A percentile compares a stretch with the other conserved stretches of the same genome.
Evolutionary conservation across 179 eudicot genomes (phyloP).

Genomic region (Camellia oleifera): DNA sequence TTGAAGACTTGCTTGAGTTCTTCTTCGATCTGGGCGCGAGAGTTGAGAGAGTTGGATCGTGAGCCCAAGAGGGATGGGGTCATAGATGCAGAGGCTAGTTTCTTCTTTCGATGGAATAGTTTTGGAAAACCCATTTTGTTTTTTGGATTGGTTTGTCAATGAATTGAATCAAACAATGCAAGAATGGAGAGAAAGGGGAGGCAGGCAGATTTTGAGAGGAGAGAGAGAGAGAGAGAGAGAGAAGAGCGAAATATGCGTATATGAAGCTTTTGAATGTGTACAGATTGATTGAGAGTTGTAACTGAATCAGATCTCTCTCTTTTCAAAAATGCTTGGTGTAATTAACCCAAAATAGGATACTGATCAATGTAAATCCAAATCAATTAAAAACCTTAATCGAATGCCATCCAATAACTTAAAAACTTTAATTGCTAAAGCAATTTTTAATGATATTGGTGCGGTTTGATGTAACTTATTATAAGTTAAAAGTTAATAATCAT

Average conservation of each 20-base stretch:
- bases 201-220: neutral
- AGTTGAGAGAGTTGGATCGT: neutral
- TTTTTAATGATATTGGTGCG: no score
- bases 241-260: neutral
- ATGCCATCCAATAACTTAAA: no score
- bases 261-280: neutral
- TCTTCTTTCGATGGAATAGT: neutral
- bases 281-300: neutral
- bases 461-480: no score
- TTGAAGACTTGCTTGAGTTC: conserved; percentile 57
- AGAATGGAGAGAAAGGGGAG: neutral
- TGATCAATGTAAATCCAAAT: no score
- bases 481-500: no score
- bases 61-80: neutral
- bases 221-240: no score
- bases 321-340: no score
- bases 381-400: no score
- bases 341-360: no score
- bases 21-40: conserved; percentile 24
- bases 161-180: neutral
- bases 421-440: no score
- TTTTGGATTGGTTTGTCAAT: neutral
- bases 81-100: neutral
- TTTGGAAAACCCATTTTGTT: neutral
- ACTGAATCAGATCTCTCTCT: neutral